Base-by-base conservation (phyloP, 2,329 filamentous ascomycete species). In the Thielaviopsis ethacetica region DNA sequence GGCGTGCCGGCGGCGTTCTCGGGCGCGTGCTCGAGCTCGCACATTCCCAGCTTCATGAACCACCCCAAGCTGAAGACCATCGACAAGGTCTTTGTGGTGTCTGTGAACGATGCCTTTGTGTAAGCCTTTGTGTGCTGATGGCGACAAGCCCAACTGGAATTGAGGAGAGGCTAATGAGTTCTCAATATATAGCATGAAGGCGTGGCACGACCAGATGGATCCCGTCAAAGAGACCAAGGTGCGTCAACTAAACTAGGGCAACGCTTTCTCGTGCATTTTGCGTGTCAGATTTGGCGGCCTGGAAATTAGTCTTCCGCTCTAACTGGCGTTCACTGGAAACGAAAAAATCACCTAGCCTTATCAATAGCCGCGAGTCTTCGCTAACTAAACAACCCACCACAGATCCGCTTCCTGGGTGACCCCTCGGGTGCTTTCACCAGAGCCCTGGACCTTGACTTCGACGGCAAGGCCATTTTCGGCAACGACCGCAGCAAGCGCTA, bases 61-160 rank as follows among this genome's bases (percentile, higher is more conserved):
- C 86, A 88, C 68, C 78, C 84, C 59, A 82, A 84, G 69, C 78
- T 94, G 65, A 87, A 87, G 73, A 77, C 84, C 62, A 88, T 87
- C 30, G 91, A 90, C 54, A 78, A 86, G 67, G 87, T 95, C 53
- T 95, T 94, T 67, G 88, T 97, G 49, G 83, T 97, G 59, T 84
- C 87, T 17, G 91, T 96, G 68, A 97, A 97, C 69, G 91, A 97
- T 70, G 82, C 90, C 21, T 96, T 96, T 70, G 91, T 95, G 87
- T 94, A 76, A 72, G 86, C 73, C 53, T 47, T 57, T 38, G 13
- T 27, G 6, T 38, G 17, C 19, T 12, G 15, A 30, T 54, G 15
- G n/a, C 7, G 34, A 34, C 17, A 6, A 6, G 15, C 9, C 17
- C 3, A 17, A 6, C 15, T 15, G 50, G 27, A 34, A 15, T 5